Evolutionary conservation across 345 rosid genomes (phyloP).

Genomic region (Eutrema japonicum): DNA sequence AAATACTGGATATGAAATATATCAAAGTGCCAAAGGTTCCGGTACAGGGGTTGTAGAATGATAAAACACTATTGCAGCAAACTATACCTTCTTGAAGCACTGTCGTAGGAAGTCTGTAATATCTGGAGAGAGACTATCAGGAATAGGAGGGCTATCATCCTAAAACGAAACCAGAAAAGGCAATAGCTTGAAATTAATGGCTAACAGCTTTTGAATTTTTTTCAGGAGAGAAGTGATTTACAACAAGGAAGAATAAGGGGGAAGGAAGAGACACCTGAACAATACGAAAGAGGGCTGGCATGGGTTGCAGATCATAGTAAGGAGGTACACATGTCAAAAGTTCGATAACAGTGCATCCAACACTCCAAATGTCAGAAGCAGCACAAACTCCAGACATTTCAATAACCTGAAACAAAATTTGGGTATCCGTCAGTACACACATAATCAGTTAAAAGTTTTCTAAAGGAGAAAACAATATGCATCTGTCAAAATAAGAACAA

Average conservation of each 20-base stretch:
- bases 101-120: constrained; percentile 88
- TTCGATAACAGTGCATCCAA: constrained; percentile 98
- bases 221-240: constrained; percentile 1
- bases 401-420: constrained; percentile 66
- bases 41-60: constrained; percentile 11
- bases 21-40: constrained; percentile 12
- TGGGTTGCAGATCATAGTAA: constrained; percentile 97
- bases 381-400: constrained; percentile 99
- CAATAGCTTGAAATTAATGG: not conserved
- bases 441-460: not conserved
- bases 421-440: constrained; percentile 17
- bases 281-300: constrained; percentile 98
- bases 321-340: constrained; percentile 98
- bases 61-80: constrained; percentile 18
- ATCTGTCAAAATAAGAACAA: constrained; percentile 8
- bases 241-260: constrained; percentile 18
- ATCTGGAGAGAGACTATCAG: constrained; percentile 93
- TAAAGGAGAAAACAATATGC: not conserved
- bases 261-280: constrained; percentile 64
- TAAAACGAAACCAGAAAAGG: constrained; percentile 42
- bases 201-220: constrained; percentile 10
- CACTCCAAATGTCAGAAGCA: constrained; percentile 99
- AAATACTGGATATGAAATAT: not conserved
- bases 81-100: constrained; percentile 92
- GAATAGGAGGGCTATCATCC: constrained; percentile 97